phyloP scores from a whole-genome alignment of 202 grass and related monocot species.

The Miscanthus sacchariflorus region DNA sequence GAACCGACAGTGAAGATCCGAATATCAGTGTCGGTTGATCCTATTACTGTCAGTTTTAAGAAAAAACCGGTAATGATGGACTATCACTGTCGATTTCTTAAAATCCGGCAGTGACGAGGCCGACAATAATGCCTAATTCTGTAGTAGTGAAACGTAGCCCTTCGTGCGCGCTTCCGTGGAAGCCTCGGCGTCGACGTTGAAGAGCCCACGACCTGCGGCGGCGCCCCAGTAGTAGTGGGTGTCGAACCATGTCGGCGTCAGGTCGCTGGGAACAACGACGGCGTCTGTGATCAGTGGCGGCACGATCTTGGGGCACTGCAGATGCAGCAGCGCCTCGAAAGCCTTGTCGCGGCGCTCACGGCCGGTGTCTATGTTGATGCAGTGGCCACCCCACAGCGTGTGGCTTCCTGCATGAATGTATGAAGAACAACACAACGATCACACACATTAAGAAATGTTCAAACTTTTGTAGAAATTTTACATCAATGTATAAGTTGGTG shows the following conservation, averaged over 20 bases:
- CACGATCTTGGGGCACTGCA: neutral
- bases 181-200: conserved; percentile 22
- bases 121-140: no score
- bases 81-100: no score
- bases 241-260: conserved; percentile 35
- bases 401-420: neutral
- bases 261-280: neutral
- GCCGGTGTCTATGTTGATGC: neutral
- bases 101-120: no score
- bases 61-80: no score
- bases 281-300: neutral
- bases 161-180: neutral
- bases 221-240: conserved; percentile 24
- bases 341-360: neutral
- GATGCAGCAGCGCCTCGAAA: neutral
- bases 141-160: no score
- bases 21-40: no score
- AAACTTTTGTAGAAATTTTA: no score
- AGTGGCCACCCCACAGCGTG: conserved; percentile 26
- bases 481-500: no score
- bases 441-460: neutral
- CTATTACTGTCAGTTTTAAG: no score
- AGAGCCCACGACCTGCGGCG: conserved; percentile 8
- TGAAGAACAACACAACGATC: neutral
- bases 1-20: no score